Evolutionary conservation across 306 rosid genomes (phyloP), one percentile per base, ranked within the genome.

Genomic region (Citrullus amarus): DNA sequence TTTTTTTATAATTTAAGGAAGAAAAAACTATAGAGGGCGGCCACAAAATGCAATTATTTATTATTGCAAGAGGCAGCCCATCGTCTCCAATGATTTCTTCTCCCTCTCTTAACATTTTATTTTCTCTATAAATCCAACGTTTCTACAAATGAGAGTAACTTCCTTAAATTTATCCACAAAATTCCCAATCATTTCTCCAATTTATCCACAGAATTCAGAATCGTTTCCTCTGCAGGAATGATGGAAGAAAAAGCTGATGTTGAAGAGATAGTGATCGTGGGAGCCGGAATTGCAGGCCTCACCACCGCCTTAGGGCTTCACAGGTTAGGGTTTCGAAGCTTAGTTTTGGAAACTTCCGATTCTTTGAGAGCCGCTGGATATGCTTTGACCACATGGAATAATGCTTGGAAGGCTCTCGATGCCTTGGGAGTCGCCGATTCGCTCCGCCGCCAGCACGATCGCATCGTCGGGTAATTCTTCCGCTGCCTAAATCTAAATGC

Each of bases 241-340:
- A 70, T 70, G 57, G 57, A 46, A 43, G 39, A 20, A 66, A 36
- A 25, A 53, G 8, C 7, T 6, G 57, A 5, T 28, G 76, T 43
- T 14, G 79, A 82, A 85, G 86, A 86, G 3, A 14, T 89, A 44
- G 90, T 89, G 72, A 91, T 91, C 79, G 93, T 89, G 15, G 93
- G 96, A 82, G 92, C 85, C 51, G 96, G 93, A 75, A 85, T 91
- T 34, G 87, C 89, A 62, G 93, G 92, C 14, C 92, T 88, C 5
- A 10, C 92, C 8, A 88, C 92, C 0, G 78, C 89, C 39, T 80
- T 89, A 3, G 96, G 85, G 82, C 91, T 91, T 81, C 87, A 89
- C n/a, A 85, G 93, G 86, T 79, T 81, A 80, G 91, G 93, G 0
- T 25, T 89, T 16, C 55, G 13, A 83, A 85, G 92, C 81, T 76